A percentile compares a stretch with the other conserved stretches of the same genome.
Evolutionary conservation across 192 early-diverging fungal genomes (phyloP).

Genomic region (Ambispora gerdemannii): DNA sequence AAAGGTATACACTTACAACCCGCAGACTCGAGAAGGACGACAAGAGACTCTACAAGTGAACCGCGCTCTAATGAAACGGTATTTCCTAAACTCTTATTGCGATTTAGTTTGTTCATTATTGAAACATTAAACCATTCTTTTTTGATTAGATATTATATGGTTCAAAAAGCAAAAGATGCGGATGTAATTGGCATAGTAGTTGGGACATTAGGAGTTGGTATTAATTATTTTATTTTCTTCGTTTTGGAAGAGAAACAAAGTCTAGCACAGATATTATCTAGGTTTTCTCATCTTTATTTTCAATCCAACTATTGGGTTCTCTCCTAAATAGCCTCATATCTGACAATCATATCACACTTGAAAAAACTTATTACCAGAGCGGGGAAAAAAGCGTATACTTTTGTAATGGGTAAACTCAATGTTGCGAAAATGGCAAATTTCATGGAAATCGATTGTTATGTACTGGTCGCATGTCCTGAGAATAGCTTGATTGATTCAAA

Average conservation of each 20-base stretch:
- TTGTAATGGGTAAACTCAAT: slow-evolving; percentile 92
- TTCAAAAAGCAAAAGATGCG: slow-evolving; percentile 91
- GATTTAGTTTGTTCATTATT: slow-evolving; percentile 25
- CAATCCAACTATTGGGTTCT: not conserved
- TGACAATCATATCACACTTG: slow-evolving; percentile 75
- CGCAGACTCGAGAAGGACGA: slow-evolving; percentile 49
- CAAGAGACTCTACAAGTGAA: slow-evolving; percentile 59
- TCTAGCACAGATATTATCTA: not conserved
- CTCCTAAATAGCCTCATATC: slow-evolving; percentile 80
- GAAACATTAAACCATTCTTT: not conserved
- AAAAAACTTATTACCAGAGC: slow-evolving; percentile 69
- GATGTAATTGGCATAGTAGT: slow-evolving; percentile 92
- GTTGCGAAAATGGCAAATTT: slow-evolving; percentile 97
- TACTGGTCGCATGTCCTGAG: slow-evolving; percentile 91
- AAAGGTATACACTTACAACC: slow-evolving; percentile 68
- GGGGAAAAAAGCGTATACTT: slow-evolving; percentile 81
- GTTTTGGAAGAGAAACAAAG: not conserved
- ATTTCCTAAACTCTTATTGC: slow-evolving; percentile 22
- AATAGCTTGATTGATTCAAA: slow-evolving; percentile 88
- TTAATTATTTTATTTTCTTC: slow-evolving; percentile 27
- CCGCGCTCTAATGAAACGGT: slow-evolving; percentile 56
- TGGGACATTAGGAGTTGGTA: slow-evolving; percentile 91
- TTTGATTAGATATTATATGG: slow-evolving; percentile 63
- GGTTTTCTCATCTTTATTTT: slow-evolving; percentile 1
- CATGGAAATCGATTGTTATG: slow-evolving; percentile 90